These are phyloP conservation scores for Aspergillus nomiae DNA, from an alignment of 2,329 filamentous ascomycete species.

Conservation along the genomic window DNA sequence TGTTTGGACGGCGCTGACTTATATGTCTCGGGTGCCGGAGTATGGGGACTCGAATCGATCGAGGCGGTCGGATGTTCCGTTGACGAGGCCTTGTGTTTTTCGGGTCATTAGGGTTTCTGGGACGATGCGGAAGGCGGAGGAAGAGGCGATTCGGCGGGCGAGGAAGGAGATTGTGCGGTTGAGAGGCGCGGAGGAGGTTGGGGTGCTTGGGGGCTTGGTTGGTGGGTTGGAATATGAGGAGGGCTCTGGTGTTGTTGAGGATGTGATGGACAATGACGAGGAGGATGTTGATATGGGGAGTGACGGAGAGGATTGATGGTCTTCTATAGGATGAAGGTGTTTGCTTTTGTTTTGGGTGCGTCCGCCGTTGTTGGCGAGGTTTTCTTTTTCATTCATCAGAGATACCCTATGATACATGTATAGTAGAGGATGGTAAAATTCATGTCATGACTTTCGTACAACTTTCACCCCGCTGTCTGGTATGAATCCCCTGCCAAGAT, in stretches of 20 bases:
- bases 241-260: conserved; percentile 37
- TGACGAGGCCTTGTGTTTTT: conserved; percentile 66
- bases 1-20: conserved; percentile 86
- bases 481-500: conserved; percentile 38
- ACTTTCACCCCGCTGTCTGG: conserved; percentile 71
- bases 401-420: conserved; percentile 33
- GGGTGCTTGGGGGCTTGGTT: conserved; percentile 43
- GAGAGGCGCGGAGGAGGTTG: conserved; percentile 53
- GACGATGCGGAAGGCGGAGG: conserved; percentile 88
- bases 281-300: conserved; percentile 51
- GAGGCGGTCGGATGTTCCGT: conserved; percentile 23
- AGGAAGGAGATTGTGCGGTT: conserved; percentile 70
- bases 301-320: conserved; percentile 33
- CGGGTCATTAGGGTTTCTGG: conserved; percentile 85
- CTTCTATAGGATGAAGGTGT: neutral
- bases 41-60: conserved; percentile 44
- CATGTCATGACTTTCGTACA: conserved; percentile 59
- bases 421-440: conserved; percentile 28
- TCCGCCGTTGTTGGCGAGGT: conserved; percentile 12
- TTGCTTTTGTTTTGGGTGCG: conserved; percentile 7
- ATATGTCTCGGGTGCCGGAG: conserved; percentile 70
- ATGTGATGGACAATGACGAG: conserved; percentile 50
- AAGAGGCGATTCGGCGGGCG: conserved; percentile 81
- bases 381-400: conserved; percentile 22
- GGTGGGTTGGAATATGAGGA: conserved; percentile 38